Percentiles rank a stretch among this genome's conserved stretches.
Conservation (phyloP, 345 rosid species). For the Nephelium lappaceum region DNA sequence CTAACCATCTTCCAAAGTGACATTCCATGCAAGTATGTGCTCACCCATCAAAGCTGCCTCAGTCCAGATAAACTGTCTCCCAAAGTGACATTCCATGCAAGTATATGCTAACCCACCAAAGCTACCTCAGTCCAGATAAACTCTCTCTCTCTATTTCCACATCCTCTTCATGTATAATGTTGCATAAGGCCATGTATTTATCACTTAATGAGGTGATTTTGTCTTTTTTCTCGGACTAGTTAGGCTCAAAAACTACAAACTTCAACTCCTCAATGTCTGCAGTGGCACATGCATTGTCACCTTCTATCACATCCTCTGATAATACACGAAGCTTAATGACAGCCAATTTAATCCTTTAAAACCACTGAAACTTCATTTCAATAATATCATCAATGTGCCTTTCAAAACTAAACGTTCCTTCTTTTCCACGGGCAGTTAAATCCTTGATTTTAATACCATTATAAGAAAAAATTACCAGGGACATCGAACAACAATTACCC, state of each 20-base stretch:
- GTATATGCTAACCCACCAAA: no score
- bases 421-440: conserved; percentile 34
- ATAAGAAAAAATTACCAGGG: conserved; percentile 59
- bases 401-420: conserved; percentile 46
- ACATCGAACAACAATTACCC: conserved; percentile 43
- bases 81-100: no score
- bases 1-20: no score
- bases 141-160: conserved; percentile 45
- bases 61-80: conserved; percentile 35
- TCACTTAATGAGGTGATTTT: conserved; percentile 60
- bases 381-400: conserved; percentile 73
- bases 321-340: conserved; percentile 53
- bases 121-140: conserved; percentile 33
- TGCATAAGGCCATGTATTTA: conserved; percentile 69
- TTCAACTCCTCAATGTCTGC: no score
- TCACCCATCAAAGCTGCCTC: conserved; percentile 15
- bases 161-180: conserved; percentile 33
- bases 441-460: conserved; percentile 55
- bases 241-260: conserved; percentile 58
- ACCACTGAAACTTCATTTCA: conserved; percentile 54
- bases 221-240: conserved; percentile 73
- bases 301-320: conserved; percentile 42
- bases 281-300: conserved; percentile 36
- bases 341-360: conserved; percentile 56
- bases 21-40: no score